Base-by-base conservation (phyloP, 441 rosid species). In the Pelargonium cotyledonis region DNA sequence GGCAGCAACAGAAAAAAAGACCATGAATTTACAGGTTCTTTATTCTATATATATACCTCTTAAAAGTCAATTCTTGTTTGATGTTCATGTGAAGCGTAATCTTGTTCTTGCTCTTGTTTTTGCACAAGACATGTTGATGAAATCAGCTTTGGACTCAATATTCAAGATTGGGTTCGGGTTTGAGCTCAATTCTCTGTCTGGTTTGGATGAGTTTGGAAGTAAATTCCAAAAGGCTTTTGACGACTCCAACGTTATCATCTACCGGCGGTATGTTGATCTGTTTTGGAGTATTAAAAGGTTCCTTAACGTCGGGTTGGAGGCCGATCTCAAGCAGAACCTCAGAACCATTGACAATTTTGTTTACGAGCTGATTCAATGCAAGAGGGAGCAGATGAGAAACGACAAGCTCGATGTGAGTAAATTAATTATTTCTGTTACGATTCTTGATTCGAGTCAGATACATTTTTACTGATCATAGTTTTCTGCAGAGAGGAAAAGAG, bases 91-190 rank as follows among this genome's bases (percentile, higher is more conserved):
- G 16, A 49, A 49, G 57, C 38, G n/a, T 51, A 51, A n/a, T n/a
- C n/a, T n/a, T n/a, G n/a, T n/a, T n/a, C n/a, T n/a, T n/a, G n/a
- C n/a, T n/a, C n/a, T n/a, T n/a, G n/a, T n/a, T n/a, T 51, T 12
- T 53, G 23, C 21, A 53, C 60, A 83, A 83, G 84, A 80, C 69
- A 41, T 80, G 77, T 41, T 80, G 75, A 73, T 73, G 84, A 80
- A 73, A 58, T 75, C 80, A 10, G 73, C 80, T 14, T 65, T 80
- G 35, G 84, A 83, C 67, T 71, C 77, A 1, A 79, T 79, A 57
- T 83, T 80, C 46, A 75, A 83, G 68, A 80, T 75, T 43, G 84
- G 86, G 23, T 83, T 77, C 47, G 84, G 84, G 63, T 63, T 73
- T 18, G 80, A 83, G 26, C 72, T 83, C 67, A 75, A 77, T 70